These are phyloP conservation scores for Elaeis oleifera DNA, from an alignment of 202 grass and related monocot genomes.

Conservation along the genomic window DNA sequence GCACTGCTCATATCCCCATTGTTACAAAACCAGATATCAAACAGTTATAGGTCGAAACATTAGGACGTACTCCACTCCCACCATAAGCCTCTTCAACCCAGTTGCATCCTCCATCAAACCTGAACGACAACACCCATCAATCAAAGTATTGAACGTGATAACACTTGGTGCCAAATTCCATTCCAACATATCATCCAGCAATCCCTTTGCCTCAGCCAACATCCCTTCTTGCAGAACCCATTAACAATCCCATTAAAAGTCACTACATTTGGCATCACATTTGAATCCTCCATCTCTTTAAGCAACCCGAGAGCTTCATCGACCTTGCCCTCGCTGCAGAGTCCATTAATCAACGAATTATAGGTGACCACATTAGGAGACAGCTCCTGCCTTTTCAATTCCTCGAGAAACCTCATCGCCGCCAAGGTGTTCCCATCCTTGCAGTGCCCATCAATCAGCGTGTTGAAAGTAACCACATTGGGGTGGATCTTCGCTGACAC, in stretches of 20 bases:
- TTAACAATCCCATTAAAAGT: constrained; percentile 49
- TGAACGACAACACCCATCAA: constrained; percentile 42
- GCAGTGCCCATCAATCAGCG: constrained; percentile 59
- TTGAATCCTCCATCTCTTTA: constrained; percentile 47
- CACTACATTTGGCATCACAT: constrained; percentile 30
- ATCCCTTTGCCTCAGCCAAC: constrained; percentile 46
- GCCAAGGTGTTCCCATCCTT: constrained; percentile 54
- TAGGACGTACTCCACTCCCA: constrained; percentile 42
- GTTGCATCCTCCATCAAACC: constrained; percentile 43
- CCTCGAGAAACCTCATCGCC: constrained; percentile 50
- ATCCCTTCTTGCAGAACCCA: constrained; percentile 74
- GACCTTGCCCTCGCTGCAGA: constrained; percentile 43
- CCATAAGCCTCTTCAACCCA: constrained; percentile 41
- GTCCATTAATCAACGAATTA: constrained; percentile 46
- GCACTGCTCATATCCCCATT: constrained; percentile 38
- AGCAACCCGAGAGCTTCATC: constrained; percentile 52
- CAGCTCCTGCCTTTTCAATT: constrained; percentile 68
- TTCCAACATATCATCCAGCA: constrained; percentile 43
- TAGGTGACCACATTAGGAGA: constrained; percentile 38
- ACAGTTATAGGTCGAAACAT: constrained; percentile 59
- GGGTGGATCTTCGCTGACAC: constrained; percentile 34
- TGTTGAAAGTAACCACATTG: constrained; percentile 61
- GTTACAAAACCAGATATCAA: constrained; percentile 46
- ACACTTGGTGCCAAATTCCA: constrained; percentile 36
- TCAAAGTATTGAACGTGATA: constrained; percentile 61